A percentile compares a stretch with the other conserved stretches of the same genome.
phyloP scores from a whole-genome alignment of 768 basidiomycete genomes.

The Hysterangium stoloniferum region DNA sequence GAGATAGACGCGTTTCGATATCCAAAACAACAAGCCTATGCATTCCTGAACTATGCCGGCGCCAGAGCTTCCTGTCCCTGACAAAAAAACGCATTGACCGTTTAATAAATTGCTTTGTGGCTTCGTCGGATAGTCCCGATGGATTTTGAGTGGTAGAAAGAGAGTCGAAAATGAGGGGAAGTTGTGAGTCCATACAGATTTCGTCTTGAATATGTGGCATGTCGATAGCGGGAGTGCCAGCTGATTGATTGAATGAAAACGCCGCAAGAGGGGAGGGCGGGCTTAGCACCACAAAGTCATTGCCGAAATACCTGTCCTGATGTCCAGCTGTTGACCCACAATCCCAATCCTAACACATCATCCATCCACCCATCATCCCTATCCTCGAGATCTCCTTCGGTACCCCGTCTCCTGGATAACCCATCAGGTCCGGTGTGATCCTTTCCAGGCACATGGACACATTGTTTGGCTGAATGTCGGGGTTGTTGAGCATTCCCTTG shows the following conservation, averaged over 20 bases:
- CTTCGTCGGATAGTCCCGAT: too few relatives aligned
- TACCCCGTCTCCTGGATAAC: constrained; percentile 12
- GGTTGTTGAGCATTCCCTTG: constrained; percentile 22
- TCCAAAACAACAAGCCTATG: constrained; percentile 17
- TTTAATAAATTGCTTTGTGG: constrained; percentile 3
- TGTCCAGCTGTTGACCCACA: constrained; percentile 6
- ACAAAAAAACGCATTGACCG: constrained; percentile 9
- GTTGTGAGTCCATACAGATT: too few relatives aligned
- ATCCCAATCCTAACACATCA: background rate
- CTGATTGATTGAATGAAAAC: too few relatives aligned
- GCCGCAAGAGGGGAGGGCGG: too few relatives aligned
- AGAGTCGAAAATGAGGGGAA: too few relatives aligned
- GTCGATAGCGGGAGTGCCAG: too few relatives aligned
- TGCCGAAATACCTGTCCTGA: background rate
- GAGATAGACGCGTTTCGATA: background rate
- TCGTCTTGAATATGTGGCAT: too few relatives aligned
- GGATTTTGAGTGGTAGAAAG: too few relatives aligned
- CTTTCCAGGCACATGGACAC: constrained; percentile 21
- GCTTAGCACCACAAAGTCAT: too few relatives aligned
- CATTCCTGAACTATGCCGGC: constrained; percentile 9
- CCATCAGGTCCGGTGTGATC: constrained; percentile 18
- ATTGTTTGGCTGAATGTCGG: constrained; percentile 6
- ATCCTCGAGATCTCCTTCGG: constrained; percentile 7
- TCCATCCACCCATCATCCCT: constrained; percentile 5
- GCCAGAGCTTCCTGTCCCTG: constrained; percentile 13